Conservation (phyloP, 2,329 filamentous ascomycete species). For the Calonectria pauciramosa region DNA sequence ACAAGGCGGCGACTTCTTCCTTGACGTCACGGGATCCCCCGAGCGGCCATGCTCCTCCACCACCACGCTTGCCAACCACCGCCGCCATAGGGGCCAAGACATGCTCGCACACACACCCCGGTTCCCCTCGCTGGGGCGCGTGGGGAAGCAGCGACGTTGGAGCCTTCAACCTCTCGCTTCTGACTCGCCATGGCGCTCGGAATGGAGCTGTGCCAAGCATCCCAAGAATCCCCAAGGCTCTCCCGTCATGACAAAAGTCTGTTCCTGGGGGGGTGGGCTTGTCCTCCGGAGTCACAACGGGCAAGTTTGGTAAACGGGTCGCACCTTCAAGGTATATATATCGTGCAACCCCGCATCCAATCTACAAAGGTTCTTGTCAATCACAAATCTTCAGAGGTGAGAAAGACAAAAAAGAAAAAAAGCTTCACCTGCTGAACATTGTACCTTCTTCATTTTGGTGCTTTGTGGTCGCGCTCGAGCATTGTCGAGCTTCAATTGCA, state of each 20-base stretch:
- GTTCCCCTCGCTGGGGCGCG: constrained; percentile 8
- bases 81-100: constrained; percentile 18
- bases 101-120: constrained; percentile 20
- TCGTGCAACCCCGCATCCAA: constrained; percentile 35
- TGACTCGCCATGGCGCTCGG: constrained; percentile 36
- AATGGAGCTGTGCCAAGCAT: constrained; percentile 32
- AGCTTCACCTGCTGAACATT: neutral
- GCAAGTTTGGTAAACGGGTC: constrained; percentile 12
- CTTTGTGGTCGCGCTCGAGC: neutral
- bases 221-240: constrained; percentile 33
- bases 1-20: neutral
- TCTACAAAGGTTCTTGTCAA: constrained; percentile 27
- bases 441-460: neutral
- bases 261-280: constrained; percentile 26
- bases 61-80: constrained; percentile 25
- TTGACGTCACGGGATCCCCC: constrained; percentile 38
- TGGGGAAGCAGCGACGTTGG: constrained; percentile 28
- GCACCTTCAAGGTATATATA: constrained; percentile 40
- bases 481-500: constrained; percentile 18
- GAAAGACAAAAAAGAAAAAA: constrained; percentile 7
- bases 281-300: constrained; percentile 30
- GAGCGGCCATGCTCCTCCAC: constrained; percentile 21
- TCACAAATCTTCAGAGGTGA: constrained; percentile 19
- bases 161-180: constrained; percentile 23
- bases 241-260: constrained; percentile 31